Conservation (phyloP, 2,329 filamentous ascomycete species). For the Fusarium nelsonii region DNA sequence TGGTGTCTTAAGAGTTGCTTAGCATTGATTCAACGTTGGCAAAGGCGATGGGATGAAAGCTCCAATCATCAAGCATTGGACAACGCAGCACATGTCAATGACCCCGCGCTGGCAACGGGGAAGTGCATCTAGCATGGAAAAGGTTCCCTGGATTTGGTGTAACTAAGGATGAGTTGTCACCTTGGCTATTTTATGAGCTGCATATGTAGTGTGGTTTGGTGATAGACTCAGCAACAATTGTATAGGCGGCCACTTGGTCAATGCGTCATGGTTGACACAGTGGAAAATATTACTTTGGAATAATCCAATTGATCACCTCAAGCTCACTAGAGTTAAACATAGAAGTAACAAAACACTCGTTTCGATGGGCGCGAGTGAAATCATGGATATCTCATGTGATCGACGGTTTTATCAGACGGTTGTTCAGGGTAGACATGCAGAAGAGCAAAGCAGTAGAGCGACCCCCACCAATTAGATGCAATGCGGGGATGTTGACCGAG, state of each 20-base stretch:
- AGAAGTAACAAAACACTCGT: not conserved
- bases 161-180: slow-evolving; percentile 37
- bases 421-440: slow-evolving; percentile 27
- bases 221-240: not conserved
- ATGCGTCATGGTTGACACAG: not conserved
- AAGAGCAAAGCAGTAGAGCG: slow-evolving; percentile 8
- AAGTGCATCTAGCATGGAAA: slow-evolving; percentile 17
- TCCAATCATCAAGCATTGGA: slow-evolving; percentile 19
- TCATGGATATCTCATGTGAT: slow-evolving; percentile 7
- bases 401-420: slow-evolving; percentile 8
- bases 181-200: slow-evolving; percentile 11
- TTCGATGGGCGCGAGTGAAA: not conserved
- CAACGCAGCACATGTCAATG: slow-evolving; percentile 15
- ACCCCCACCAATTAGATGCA: slow-evolving; percentile 33
- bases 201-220: slow-evolving; percentile 5
- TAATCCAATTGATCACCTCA: not conserved
- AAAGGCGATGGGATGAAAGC: not conserved
- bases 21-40: not conserved
- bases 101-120: slow-evolving; percentile 13
- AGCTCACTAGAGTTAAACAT: not conserved
- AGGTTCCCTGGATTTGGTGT: slow-evolving; percentile 1
- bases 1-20: not conserved
- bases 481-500: slow-evolving; percentile 41
- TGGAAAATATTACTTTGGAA: not conserved
- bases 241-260: not conserved